Conservation (phyloP, 2,329 filamentous ascomycete genomes). For the Xylaria sp. region DNA sequence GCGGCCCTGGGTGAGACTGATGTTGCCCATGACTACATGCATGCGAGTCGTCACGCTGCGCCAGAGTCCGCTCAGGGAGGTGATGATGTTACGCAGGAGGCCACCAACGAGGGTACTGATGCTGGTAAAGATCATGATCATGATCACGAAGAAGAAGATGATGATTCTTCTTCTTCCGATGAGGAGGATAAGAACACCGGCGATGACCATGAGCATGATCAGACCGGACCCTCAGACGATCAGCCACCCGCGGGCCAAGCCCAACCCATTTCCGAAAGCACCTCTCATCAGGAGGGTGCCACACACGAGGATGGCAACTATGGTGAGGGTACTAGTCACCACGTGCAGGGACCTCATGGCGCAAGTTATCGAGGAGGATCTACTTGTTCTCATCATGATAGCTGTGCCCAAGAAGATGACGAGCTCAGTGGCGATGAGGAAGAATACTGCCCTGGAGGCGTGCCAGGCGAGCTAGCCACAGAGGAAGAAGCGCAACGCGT, state of each 20-base stretch:
- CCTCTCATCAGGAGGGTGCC: too few relatives aligned
- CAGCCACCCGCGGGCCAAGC: too few relatives aligned
- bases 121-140: background rate
- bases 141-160: background rate
- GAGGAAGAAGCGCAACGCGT: background rate
- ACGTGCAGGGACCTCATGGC: too few relatives aligned
- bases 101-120: background rate
- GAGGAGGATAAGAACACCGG: background rate
- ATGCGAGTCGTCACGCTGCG: too few relatives aligned
- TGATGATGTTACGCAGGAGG: background rate
- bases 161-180: background rate
- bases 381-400: background rate
- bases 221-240: background rate
- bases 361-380: too few relatives aligned
- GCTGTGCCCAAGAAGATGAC: background rate
- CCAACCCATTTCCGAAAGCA: too few relatives aligned
- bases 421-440: background rate
- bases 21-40: too few relatives aligned
- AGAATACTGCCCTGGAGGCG: background rate
- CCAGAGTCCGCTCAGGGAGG: too few relatives aligned
- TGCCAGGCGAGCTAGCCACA: background rate
- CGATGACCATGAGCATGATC: background rate
- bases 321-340: too few relatives aligned
- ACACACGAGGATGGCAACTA: too few relatives aligned
- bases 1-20: background rate